phyloP scores from a whole-genome alignment of 176 grass and related monocot genomes.

The Rhynchospora tenuis region DNA sequence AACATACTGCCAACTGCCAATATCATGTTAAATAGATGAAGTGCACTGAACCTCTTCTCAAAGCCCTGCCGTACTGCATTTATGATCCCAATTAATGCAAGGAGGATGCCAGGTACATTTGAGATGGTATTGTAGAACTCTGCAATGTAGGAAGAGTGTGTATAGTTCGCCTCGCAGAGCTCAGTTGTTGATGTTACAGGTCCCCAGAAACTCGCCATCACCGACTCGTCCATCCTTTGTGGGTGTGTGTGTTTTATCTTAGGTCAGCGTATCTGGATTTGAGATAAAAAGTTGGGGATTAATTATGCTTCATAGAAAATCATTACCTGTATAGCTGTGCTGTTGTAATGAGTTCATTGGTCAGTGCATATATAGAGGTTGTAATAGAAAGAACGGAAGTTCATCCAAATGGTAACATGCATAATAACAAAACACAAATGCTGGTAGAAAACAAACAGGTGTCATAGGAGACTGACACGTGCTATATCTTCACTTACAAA shows the following conservation, averaged over 20 bases:
- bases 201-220: constrained; percentile 76
- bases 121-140: constrained; percentile 86
- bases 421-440: not conserved
- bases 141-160: constrained; percentile 62
- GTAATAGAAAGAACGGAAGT: not conserved
- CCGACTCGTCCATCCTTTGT: constrained; percentile 53
- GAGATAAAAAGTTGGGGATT: not conserved
- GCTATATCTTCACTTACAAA: not conserved
- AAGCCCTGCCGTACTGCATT: constrained; percentile 64
- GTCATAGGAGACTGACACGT: not conserved
- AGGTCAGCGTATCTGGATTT: not conserved
- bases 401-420: not conserved
- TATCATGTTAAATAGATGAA: constrained; percentile 80
- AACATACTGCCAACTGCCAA: constrained; percentile 76
- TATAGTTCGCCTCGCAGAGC: constrained; percentile 68
- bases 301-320: constrained; percentile 4
- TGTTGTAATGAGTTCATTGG: not conserved
- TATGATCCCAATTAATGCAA: constrained; percentile 61
- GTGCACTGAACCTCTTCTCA: constrained; percentile 78
- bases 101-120: constrained; percentile 57
- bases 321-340: constrained; percentile 6
- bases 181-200: constrained; percentile 74
- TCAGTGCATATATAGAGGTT: not conserved
- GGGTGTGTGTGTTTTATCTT: not conserved
- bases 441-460: not conserved